phyloP scores from a whole-genome alignment of 2,329 filamentous ascomycete genomes.

The Stromatinia cepivora region DNA sequence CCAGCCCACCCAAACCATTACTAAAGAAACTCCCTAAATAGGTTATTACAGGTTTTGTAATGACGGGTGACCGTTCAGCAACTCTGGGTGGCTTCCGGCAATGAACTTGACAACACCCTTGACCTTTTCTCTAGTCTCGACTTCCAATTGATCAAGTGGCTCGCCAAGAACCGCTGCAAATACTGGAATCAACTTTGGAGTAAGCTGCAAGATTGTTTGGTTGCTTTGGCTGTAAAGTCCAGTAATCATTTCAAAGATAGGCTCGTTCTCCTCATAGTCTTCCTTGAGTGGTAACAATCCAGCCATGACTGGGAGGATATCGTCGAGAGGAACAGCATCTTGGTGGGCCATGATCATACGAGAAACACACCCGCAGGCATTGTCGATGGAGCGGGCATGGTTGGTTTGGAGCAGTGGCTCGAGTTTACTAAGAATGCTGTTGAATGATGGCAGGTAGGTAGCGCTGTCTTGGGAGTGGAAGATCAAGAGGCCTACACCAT shows the following conservation, averaged over 20 bases:
- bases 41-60: constrained; percentile 26
- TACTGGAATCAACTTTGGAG: constrained; percentile 66
- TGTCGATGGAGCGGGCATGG: constrained; percentile 83
- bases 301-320: constrained; percentile 80
- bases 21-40: constrained; percentile 11
- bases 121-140: constrained; percentile 67
- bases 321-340: constrained; percentile 74
- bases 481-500: constrained; percentile 82
- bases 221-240: constrained; percentile 76
- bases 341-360: constrained; percentile 90
- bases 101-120: constrained; percentile 58
- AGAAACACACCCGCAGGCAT: constrained; percentile 85
- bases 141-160: constrained; percentile 74
- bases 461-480: constrained; percentile 72
- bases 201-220: constrained; percentile 67
- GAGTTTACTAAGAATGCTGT: constrained; percentile 77
- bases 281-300: constrained; percentile 82
- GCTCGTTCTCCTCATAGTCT: constrained; percentile 95
- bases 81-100: constrained; percentile 34
- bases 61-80: constrained; percentile 35
- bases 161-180: constrained; percentile 72
- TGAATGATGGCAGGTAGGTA: constrained; percentile 73
- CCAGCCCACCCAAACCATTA: constrained; percentile 7
- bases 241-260: constrained; percentile 87
- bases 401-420: constrained; percentile 79